Base-by-base conservation (phyloP, 441 rosid genomes). In the Brassica hybrid region DNA sequence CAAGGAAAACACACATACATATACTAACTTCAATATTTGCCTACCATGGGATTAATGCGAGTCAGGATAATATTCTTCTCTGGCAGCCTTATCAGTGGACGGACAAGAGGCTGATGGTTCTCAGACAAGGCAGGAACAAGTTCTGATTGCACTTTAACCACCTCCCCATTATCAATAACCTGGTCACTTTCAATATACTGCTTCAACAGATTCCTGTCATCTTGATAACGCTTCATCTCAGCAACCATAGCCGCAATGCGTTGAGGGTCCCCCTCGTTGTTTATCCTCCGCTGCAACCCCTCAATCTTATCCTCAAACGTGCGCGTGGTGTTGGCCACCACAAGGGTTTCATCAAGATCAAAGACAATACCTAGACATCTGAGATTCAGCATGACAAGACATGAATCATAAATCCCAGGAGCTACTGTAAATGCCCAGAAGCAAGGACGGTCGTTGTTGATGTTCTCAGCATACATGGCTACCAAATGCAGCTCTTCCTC, bases 281-380 rank as follows among this genome's bases (percentile, higher is more conserved):
- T 91, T 69, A 93, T 85, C 75, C 92, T 95, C 78, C 92, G 88
- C 80, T 83, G 91, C 79, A 95, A 83, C 54, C 85, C 90, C 32
- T 93, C 97, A 59, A 96, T 96, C 86, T 85, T 88, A 83, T 90
- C 98, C 87, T 95, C 99, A 61, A 93, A 95, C 2, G 99, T 90
- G 1, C 97, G 93, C 98, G 88, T 89, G 43, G 99, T 93, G 84
- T 93, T 93, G 4, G 99, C 99, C 79, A 95, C 98, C 32, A 95
- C 83, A 10, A 95, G 91, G 45, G 99, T 95, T 84, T 95, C 99
- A 80, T 93, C 99, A 6, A 95, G 91, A 85, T 95, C 97, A 88
- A 96, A 96, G 73, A 96, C 98, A 75, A 96, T 96, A 74, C 97
- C 98, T 63, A 93, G 86, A 79, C 99, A 96, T 84, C 97, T 91